Base-by-base conservation (phyloP, 2,329 filamentous ascomycete genomes). In the Cytospora leucostoma region DNA sequence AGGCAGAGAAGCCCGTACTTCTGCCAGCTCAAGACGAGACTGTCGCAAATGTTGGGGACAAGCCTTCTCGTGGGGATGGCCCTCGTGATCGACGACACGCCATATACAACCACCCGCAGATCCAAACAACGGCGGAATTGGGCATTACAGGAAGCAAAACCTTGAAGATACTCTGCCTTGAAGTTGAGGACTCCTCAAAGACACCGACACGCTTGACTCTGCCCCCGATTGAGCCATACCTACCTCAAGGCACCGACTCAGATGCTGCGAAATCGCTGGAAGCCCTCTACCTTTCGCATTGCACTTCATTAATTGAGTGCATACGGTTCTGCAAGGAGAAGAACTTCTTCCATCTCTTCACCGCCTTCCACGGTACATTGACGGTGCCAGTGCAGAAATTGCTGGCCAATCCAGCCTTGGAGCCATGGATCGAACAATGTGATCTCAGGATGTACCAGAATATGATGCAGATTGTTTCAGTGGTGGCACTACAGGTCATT, bases 301-400 rank as follows among this genome's bases (percentile, higher is more conserved):
- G 93, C 74, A 97, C 95, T 15, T 97, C 93, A 0, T 84, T 99
- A 6, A 90, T 99, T 37, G 95, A 99, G 76, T 94, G 92, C 70
- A 93, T 99, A 66, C 90, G 95, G 35, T 98, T 92, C 75, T 97
- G 94, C 82, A 96, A 95, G 73, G 92, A 97, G 75, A 96, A 97
- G 78, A 94, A 93, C 7, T 96, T 99, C 74, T 96, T 97, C 74
- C 92, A 96, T 68, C 85, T 97, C 17, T 97, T 96, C 74, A 93
- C 91, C 7, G 95, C 94, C 1, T 98, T 99, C 74, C 92, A 97
- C 71, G 95, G 95, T 61, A 98, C 93, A 2, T 84, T 99, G 70
- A 99, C 95, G 0, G 96, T 97, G 76, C 95, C 95, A 7, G 94
- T 98, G 3, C 93, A 97, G 75, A 97, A 96, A 75, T 79, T 99